Percentiles rank a stretch among this genome's conserved stretches.
phyloP scores from a whole-genome alignment of 495 filamentous ascomycete genomes.

The Wilcoxina mikolae region DNA sequence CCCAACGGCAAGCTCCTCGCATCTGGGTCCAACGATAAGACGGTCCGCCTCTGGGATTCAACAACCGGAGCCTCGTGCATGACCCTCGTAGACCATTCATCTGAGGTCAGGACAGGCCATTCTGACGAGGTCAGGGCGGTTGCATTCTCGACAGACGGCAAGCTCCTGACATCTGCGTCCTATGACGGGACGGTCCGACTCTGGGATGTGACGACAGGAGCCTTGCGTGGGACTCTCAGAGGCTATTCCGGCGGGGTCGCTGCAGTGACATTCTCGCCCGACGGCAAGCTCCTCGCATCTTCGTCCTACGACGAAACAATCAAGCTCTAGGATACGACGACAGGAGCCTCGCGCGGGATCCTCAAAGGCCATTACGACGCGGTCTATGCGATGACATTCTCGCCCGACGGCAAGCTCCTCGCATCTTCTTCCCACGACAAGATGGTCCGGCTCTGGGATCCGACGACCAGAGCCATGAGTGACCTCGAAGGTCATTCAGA shows the following conservation, averaged over 20 bases:
- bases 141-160: conserved; percentile 31
- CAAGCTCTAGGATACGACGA: conserved; percentile 23
- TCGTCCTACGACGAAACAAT: conserved; percentile 14
- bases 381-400: conserved; percentile 59
- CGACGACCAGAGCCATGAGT: conserved; percentile 10
- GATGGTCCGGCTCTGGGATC: conserved; percentile 27
- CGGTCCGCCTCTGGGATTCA: conserved; percentile 26
- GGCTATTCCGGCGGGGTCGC: background rate
- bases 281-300: conserved; percentile 12
- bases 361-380: conserved; percentile 38
- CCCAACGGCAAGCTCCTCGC: conserved; percentile 8
- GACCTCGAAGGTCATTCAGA: conserved; percentile 11
- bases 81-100: conserved; percentile 35
- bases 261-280: conserved; percentile 13
- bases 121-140: conserved; percentile 38
- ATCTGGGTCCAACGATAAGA: conserved; percentile 20
- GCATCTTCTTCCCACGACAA: conserved; percentile 9
- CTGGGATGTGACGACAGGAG: conserved; percentile 29
- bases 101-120: conserved; percentile 82
- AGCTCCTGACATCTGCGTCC: conserved; percentile 28
- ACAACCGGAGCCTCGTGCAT: conserved; percentile 9
- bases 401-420: conserved; percentile 14
- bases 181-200: conserved; percentile 29
- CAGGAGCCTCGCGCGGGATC: conserved; percentile 8
- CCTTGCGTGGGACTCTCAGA: conserved; percentile 5